phyloP scores from a whole-genome alignment of 2,329 filamentous ascomycete species.

The Claviceps sorghi region DNA sequence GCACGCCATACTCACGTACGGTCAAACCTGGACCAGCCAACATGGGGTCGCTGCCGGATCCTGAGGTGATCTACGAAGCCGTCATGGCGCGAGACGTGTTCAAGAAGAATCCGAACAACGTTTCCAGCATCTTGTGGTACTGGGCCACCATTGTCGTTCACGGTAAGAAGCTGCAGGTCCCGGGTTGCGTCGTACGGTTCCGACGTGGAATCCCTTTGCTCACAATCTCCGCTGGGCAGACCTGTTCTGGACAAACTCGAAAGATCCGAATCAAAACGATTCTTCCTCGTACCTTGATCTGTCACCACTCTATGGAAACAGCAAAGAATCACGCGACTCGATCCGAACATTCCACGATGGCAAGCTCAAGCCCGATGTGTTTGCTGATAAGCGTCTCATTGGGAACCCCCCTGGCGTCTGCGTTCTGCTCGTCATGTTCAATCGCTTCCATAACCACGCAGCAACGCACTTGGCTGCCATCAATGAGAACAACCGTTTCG shows the following conservation, averaged over 20 bases:
- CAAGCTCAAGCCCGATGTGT: slow-evolving; percentile 57
- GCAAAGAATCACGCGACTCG: slow-evolving; percentile 48
- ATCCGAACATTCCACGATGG: slow-evolving; percentile 59
- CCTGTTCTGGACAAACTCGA: slow-evolving; percentile 54
- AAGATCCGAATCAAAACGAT: slow-evolving; percentile 45
- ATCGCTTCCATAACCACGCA: slow-evolving; percentile 76
- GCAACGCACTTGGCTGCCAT: slow-evolving; percentile 68
- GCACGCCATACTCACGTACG: slow-evolving; percentile 51
- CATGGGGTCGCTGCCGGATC: slow-evolving; percentile 54
- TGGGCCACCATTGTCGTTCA: slow-evolving; percentile 63
- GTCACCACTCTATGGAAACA: slow-evolving; percentile 56
- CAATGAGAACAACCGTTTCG: slow-evolving; percentile 71
- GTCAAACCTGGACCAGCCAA: slow-evolving; percentile 43
- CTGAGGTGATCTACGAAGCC: slow-evolving; percentile 45
- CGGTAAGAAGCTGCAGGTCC: slow-evolving; percentile 26
- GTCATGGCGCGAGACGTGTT: slow-evolving; percentile 40
- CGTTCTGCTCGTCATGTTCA: slow-evolving; percentile 63
- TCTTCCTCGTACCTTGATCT: slow-evolving; percentile 61
- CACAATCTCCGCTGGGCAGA: slow-evolving; percentile 21
- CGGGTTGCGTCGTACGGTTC: neutral
- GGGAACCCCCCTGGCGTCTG: slow-evolving; percentile 59
- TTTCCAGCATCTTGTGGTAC: slow-evolving; percentile 58
- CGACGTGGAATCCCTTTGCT: too few species aligned
- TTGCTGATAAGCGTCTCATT: slow-evolving; percentile 54
- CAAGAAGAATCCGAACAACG: slow-evolving; percentile 52